These are phyloP conservation scores for Boechera retrofracta DNA, from an alignment of 345 rosid genomes.

Conservation along the genomic window DNA sequence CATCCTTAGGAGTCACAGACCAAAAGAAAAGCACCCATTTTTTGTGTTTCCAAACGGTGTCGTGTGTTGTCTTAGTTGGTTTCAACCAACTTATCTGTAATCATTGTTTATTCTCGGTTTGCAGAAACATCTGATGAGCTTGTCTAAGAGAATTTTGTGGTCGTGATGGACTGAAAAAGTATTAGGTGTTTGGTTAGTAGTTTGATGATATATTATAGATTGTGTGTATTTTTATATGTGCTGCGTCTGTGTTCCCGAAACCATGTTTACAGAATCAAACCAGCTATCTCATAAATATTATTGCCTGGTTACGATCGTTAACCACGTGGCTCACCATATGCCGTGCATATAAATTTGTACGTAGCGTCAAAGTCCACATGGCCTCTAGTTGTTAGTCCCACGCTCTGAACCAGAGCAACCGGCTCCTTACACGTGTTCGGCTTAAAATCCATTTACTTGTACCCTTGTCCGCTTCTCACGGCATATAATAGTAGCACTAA, in stretches of 20 bases:
- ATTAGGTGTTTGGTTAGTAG: conserved; percentile 25
- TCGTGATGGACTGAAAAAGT: conserved; percentile 6
- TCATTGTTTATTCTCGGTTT: conserved; percentile 5
- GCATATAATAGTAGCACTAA: background rate
- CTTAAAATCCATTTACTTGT: background rate
- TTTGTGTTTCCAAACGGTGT: conserved; percentile 13
- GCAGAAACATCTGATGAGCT: conserved; percentile 3
- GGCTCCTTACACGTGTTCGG: conserved; percentile 46
- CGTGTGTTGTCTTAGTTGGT: conserved; percentile 16
- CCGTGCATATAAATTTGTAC: background rate
- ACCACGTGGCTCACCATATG: background rate
- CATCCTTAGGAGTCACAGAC: conserved; percentile 14
- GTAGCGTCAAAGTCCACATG: conserved; percentile 40
- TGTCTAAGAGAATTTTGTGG: conserved; percentile 20
- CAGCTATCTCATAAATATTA: background rate
- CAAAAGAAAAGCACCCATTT: conserved; percentile 22
- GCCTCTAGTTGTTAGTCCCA: conserved; percentile 30
- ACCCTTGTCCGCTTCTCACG: conserved; percentile 1
- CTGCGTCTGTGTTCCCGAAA: background rate
- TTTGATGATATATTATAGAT: background rate
- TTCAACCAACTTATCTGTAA: conserved; percentile 26
- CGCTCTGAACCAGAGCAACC: conserved; percentile 26
- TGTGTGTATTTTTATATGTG: conserved; percentile 5
- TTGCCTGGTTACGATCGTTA: background rate
- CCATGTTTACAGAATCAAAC: too few relatives aligned